A percentile compares a stretch with the other conserved stretches of the same genome.
Evolutionary conservation across 495 filamentous ascomycete species (phyloP).

Genomic region (Margaritispora aquatica): DNA sequence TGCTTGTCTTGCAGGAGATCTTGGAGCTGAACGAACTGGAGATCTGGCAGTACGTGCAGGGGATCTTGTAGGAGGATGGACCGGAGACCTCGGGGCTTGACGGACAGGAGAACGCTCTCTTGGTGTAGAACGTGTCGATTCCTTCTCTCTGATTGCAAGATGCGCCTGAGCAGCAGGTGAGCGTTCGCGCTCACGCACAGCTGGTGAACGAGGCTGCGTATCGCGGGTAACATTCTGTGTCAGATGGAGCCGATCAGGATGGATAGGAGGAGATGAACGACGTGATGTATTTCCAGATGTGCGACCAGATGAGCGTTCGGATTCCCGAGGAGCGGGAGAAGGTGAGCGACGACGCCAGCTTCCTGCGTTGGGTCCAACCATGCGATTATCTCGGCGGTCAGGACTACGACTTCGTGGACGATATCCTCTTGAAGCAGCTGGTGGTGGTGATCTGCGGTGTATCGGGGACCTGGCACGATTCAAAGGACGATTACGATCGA

Average conservation of each 20-base stretch:
- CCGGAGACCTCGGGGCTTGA: slow-evolving; percentile 1
- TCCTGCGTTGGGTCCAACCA: slow-evolving; percentile 13
- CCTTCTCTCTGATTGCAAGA: slow-evolving; percentile 11
- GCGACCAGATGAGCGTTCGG: slow-evolving; percentile 18
- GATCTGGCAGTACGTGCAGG: slow-evolving; percentile 21
- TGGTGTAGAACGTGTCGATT: slow-evolving; percentile 19
- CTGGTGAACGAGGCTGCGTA: slow-evolving; percentile 17
- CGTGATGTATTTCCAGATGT: slow-evolving; percentile 24
- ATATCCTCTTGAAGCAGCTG: slow-evolving; percentile 18
- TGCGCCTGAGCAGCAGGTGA: slow-evolving; percentile 10
- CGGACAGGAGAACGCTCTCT: slow-evolving; percentile 15
- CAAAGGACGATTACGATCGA: slow-evolving; percentile 20
- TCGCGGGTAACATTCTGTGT: slow-evolving; percentile 15
- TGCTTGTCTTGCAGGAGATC: neutral
- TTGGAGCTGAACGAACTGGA: slow-evolving; percentile 2
- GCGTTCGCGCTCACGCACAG: slow-evolving; percentile 16
- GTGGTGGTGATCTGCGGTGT: slow-evolving; percentile 21
- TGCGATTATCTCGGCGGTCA: slow-evolving; percentile 20
- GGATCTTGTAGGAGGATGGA: slow-evolving; percentile 17
- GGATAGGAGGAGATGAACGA: slow-evolving; percentile 23
- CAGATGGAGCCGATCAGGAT: slow-evolving; percentile 12
- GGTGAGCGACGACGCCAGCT: slow-evolving; percentile 21
- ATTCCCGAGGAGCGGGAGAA: slow-evolving; percentile 19
- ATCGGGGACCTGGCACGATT: slow-evolving; percentile 16
- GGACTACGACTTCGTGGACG: slow-evolving; percentile 21